These are phyloP conservation scores for Aspergillus pseudotamarii DNA, from an alignment of 2,329 filamentous ascomycete genomes.

Conservation along the genomic window DNA sequence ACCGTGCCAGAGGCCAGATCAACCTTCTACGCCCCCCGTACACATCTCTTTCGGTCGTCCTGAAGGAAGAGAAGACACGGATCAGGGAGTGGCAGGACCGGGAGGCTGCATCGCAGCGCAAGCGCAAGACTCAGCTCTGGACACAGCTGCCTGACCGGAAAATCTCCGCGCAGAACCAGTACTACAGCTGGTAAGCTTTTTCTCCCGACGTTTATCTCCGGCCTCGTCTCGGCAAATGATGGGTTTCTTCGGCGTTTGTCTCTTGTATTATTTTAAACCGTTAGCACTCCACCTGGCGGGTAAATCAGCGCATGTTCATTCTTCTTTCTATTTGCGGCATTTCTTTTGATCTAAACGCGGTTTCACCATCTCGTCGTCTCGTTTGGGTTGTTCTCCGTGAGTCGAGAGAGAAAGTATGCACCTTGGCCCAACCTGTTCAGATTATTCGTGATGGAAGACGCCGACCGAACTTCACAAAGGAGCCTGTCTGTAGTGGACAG, in stretches of 20 bases:
- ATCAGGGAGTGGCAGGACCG: conserved; percentile 79
- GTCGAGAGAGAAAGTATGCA: too few relatives aligned
- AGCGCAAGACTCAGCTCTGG: conserved; percentile 78
- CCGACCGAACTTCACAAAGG: not conserved
- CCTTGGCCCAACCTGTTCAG: not conserved
- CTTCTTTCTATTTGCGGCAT: conserved; percentile 8
- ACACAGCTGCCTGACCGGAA: conserved; percentile 83
- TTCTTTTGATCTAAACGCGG: not conserved
- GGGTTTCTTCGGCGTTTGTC: not conserved
- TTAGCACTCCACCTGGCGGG: conserved; percentile 3
- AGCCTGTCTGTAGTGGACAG: conserved; percentile 1
- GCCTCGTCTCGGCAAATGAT: not conserved
- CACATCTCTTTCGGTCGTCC: conserved; percentile 74
- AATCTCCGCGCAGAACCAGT: conserved; percentile 80
- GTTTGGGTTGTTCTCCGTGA: not conserved
- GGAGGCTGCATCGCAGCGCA: conserved; percentile 74
- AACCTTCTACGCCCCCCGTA: conserved; percentile 70
- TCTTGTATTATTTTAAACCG: conserved; percentile 10
- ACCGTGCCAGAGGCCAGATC: conserved; percentile 74
- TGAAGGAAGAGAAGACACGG: conserved; percentile 93
- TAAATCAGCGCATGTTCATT: not conserved
- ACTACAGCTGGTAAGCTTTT: conserved; percentile 78
- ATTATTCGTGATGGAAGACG: not conserved
- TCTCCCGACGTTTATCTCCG: not conserved
- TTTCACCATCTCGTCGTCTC: not conserved